Evolutionary conservation across 805 yeast species (phyloP).

Genomic region (Teunomyces funiuensis): DNA sequence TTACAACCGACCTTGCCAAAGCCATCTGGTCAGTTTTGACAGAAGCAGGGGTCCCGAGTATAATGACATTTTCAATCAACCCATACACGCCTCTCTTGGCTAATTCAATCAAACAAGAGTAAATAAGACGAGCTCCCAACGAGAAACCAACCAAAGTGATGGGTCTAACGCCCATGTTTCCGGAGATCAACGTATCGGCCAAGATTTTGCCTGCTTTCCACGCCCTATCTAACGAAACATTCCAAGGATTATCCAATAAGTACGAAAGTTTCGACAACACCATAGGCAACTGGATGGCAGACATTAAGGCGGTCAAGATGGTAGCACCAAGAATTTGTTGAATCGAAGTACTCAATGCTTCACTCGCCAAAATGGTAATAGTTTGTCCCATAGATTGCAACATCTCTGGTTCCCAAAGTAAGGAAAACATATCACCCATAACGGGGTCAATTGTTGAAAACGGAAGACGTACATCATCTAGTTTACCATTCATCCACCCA

Average conservation of each 20-base stretch:
- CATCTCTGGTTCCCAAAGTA: conserved; percentile 98
- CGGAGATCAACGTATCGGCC: conserved; percentile 85
- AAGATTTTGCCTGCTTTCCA: conserved; percentile 92
- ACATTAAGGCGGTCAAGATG: conserved; percentile 82
- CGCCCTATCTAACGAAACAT: conserved; percentile 92
- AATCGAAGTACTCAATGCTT: conserved; percentile 86
- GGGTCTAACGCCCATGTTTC: conserved; percentile 90
- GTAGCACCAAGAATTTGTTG: conserved; percentile 96
- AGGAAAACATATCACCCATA: conserved; percentile 92
- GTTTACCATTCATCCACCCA: conserved; percentile 96
- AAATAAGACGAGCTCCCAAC: conserved; percentile 87
- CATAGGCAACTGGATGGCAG: conserved; percentile 92
- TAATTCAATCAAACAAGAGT: conserved; percentile 83
- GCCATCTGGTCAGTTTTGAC: conserved; percentile 75
- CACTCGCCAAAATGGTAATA: conserved; percentile 88
- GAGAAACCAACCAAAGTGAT: conserved; percentile 91
- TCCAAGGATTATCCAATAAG: conserved; percentile 95
- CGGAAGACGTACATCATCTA: conserved; percentile 95
- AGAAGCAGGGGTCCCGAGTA: conserved; percentile 88
- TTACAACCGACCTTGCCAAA: conserved; percentile 78
- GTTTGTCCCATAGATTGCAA: conserved; percentile 95
- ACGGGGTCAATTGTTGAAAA: conserved; percentile 96
- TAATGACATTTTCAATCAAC: conserved; percentile 78
- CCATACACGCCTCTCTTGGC: conserved; percentile 87
- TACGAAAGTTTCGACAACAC: conserved; percentile 85